Evolutionary conservation across 169 alveolate species (phyloP).

Genomic region (Eimeria maxima): DNA sequence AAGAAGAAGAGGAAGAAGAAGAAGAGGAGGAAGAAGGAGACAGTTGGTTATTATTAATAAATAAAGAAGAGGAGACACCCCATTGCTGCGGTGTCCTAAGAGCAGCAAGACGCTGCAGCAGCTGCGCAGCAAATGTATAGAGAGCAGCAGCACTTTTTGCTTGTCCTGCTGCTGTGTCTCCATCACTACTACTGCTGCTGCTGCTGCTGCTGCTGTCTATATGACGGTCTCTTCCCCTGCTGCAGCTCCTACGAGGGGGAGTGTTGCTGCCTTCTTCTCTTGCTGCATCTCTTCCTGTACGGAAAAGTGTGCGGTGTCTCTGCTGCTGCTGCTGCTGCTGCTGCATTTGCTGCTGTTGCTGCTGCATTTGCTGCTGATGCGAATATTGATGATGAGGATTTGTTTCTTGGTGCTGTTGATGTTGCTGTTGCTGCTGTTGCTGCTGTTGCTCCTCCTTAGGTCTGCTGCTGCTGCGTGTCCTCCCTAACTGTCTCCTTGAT

Average conservation of each 20-base stretch:
- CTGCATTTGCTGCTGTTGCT: constrained; percentile 49
- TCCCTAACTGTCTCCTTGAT: no score
- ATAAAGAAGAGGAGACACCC: neutral
- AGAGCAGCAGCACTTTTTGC: constrained; percentile 72
- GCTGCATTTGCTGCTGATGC: constrained; percentile 18
- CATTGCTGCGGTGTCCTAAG: constrained; percentile 5
- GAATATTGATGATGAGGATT: no score
- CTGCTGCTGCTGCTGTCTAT: neutral
- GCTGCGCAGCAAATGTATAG: constrained; percentile 67
- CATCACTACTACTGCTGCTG: constrained; percentile 11
- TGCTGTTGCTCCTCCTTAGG: no score
- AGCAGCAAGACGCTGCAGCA: constrained; percentile 63
- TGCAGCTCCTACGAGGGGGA: neutral
- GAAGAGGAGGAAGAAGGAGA: constrained; percentile 3
- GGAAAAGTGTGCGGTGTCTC: neutral
- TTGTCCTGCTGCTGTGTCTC: constrained; percentile 21
- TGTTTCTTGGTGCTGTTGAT: no score
- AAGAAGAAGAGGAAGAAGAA: neutral
- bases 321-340: no score
- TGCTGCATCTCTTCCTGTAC: neutral
- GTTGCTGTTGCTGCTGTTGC: no score
- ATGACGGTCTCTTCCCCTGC: neutral
- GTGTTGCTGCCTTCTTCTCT: neutral
- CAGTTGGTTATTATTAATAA: no score
- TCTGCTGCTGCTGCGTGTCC: no score